phyloP scores from a whole-genome alignment of 2,329 filamentous ascomycete genomes.

The Aspergillus sojae region DNA sequence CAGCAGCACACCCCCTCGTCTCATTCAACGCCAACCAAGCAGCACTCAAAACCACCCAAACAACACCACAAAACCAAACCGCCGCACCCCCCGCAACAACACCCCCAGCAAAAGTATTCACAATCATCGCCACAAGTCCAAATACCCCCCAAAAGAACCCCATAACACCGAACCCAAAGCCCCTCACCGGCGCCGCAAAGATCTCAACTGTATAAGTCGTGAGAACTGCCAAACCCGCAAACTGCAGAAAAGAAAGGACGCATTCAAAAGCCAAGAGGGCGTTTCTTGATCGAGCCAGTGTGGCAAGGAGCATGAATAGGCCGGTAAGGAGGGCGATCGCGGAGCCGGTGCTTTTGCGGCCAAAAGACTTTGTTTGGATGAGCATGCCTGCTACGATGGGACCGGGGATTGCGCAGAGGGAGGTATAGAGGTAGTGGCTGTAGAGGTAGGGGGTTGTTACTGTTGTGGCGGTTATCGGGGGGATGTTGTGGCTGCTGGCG shows the following conservation, averaged over 20 bases:
- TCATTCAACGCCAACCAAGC: conserved; percentile 10
- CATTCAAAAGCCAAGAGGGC: conserved; percentile 18
- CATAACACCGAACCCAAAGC: conserved; percentile 17
- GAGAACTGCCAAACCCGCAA: conserved; percentile 16
- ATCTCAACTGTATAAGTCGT: conserved; percentile 23
- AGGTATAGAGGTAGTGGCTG: conserved; percentile 19
- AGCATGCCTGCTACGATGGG: conserved; percentile 18
- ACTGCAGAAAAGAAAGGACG: conserved; percentile 20
- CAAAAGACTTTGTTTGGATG: conserved; percentile 16
- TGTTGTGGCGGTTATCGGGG: conserved; percentile 12
- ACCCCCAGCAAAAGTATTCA: conserved; percentile 15
- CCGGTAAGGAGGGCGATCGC: conserved; percentile 20
- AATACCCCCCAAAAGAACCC: conserved; percentile 19
- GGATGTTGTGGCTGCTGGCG: conserved; percentile 8
- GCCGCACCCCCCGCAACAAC: conserved; percentile 5
- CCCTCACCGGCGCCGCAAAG: conserved; percentile 15
- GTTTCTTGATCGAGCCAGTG: conserved; percentile 14
- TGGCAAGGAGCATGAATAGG: conserved; percentile 20
- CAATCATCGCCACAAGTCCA: conserved; percentile 17
- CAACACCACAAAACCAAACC: conserved; percentile 26
- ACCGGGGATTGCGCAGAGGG: conserved; percentile 21
- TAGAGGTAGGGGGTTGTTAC: conserved; percentile 19
- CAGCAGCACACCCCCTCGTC: not conserved
- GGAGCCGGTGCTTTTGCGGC: conserved; percentile 20
- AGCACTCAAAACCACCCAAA: conserved; percentile 25